Base-by-base conservation (phyloP, 169 alveolate genomes). In the Theileria orientalis region DNA sequence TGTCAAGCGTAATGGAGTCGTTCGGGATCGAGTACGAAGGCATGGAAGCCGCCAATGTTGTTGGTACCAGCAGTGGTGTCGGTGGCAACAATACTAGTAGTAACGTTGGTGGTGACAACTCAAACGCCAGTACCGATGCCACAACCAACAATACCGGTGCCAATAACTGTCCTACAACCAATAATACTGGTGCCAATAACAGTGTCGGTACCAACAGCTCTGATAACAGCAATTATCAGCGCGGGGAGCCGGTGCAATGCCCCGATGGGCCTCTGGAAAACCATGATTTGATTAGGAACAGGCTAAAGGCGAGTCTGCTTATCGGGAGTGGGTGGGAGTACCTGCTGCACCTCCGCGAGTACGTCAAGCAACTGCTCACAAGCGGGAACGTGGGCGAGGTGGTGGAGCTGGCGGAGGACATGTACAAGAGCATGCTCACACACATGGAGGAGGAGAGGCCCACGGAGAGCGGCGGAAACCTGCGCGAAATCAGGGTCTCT, bases 281-380 rank as follows among this genome's bases (percentile, higher is more conserved):
- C n/a, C n/a, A n/a, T n/a, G 21, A 56, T 37, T 19, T 56, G 19
- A 56, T 0, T 56, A 56, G 21, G 21, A 40, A 27, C 32, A 56
- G 5, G 5, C 29, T 2, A 27, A 56, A 25, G 2, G 44, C 0
- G 14, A n/a, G 7, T 56, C 37, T 76, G 68, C 29, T 70, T 16
- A 33, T 76, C 0, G 83, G 87, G 32, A 79, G 83, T 68, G 40
- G 57, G 19, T 52, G 70, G 52, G 87, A 79, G 41, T 79, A 71
- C 33, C 33, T 71, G 25, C 25, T 70, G 57, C 42, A 62, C 59
- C 69, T 79, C 16, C 35, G 62, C 30, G 79, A 79, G 41, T 60
- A 64, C 27, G 25, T 67, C 16, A 42, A 47, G 30, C 40, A 16
- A 19, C 54, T 69, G 25, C 16, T 77, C 41, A 30, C 25, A 32